These are phyloP conservation scores for Termitomyces sp. DNA, from an alignment of 768 basidiomycete genomes.

Conservation along the genomic window DNA sequence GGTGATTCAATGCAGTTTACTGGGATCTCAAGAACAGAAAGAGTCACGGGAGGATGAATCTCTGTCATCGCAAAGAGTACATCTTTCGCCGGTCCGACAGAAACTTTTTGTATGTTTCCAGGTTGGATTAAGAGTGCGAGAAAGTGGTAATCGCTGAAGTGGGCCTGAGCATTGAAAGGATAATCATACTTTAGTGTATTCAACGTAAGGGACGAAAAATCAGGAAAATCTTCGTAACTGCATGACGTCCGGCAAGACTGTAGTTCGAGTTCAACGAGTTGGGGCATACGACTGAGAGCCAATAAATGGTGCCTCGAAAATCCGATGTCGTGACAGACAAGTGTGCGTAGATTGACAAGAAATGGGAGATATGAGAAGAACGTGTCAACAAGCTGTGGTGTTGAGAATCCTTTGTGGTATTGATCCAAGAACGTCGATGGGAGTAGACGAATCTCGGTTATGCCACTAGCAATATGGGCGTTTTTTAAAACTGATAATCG, in stretches of 20 bases:
- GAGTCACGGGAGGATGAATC: not conserved
- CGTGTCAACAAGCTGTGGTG: slow-evolving; percentile 6
- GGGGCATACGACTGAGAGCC: slow-evolving; percentile 8
- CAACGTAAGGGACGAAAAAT: slow-evolving; percentile 4
- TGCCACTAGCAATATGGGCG: slow-evolving; percentile 8
- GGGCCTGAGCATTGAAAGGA: slow-evolving; percentile 6
- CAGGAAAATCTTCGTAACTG: slow-evolving; percentile 5
- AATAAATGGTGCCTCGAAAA: slow-evolving; percentile 6
- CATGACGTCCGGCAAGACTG: slow-evolving; percentile 14
- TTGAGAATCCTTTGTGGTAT: not conserved
- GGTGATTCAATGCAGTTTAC: slow-evolving; percentile 10
- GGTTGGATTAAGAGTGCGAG: slow-evolving; percentile 10
- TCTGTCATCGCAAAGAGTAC: slow-evolving; percentile 8
- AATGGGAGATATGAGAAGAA: slow-evolving; percentile 12
- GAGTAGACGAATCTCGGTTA: slow-evolving; percentile 13
- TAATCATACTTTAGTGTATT: slow-evolving; percentile 11
- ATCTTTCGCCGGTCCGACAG: slow-evolving; percentile 10
- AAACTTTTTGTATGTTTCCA: slow-evolving; percentile 6
- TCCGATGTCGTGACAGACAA: slow-evolving; percentile 14
- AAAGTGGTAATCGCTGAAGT: slow-evolving; percentile 7
- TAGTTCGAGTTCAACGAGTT: slow-evolving; percentile 13
- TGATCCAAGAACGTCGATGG: slow-evolving; percentile 3
- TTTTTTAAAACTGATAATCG: slow-evolving; percentile 7
- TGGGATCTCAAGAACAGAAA: slow-evolving; percentile 14
- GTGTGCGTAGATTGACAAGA: slow-evolving; percentile 8